Base-by-base conservation (phyloP, 805 yeast genomes). In the Candida boleticola region DNA sequence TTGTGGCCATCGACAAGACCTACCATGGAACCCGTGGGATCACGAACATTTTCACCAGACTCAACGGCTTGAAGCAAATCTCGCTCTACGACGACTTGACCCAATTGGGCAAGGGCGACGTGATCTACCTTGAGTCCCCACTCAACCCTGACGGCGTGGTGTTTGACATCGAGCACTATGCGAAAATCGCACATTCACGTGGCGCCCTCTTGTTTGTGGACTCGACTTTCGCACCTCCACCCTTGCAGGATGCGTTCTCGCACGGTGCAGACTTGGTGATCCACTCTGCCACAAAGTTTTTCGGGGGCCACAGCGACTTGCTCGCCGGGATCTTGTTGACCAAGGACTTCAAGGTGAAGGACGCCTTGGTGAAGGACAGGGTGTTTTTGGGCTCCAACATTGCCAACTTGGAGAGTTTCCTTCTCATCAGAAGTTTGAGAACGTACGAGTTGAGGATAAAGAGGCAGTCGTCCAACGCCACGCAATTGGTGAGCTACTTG, bases 301-400 rank as follows among this genome's bases (percentile, higher is more conserved):
- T 89, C 55, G 97, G 96, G 30, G 97, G 98, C n/a, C 97, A 90
- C 63, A 86, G 95, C 5, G 97, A 90, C 60, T 66, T 89, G 33
- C 68, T 90, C 39, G 89, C 96, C 4, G 97, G 98, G 26, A 70
- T 84, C 10, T 63, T 89, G 16, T 79, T 82, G 16, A 81, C 85
- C n/a, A 82, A 83, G 56, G 79, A 79, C 45, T 50, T 55, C 6
- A 61, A 66, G 2, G 71, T 71, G 4, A 74, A 76, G 43, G 51
- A 65, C 18, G 55, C 66, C 33, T 69, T 90, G 46, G 61, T 71
- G 4, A 61, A 58, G 0, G 97, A 90, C 52, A 74, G 98, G 53
- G 61, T 80, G 6, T 74, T 71, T 45, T 63, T 89, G 41, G 97
- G 97, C 29, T 81, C 96, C 1, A 87, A 82, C 49, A 79, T 86